Conservation (phyloP, 768 basidiomycete genomes). For the Serendipita indica region DNA sequence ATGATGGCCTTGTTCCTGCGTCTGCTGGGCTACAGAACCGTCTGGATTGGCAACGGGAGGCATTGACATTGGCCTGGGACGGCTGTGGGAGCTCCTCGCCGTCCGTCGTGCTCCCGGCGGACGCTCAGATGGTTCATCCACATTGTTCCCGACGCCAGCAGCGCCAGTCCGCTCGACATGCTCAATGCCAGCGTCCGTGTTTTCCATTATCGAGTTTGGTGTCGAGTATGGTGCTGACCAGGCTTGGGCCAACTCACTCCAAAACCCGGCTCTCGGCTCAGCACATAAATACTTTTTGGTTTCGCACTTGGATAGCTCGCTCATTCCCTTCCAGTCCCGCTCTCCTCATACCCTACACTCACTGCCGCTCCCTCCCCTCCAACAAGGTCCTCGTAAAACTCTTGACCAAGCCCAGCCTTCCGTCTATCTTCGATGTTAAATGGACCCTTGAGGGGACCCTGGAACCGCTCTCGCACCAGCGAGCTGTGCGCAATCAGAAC, state of each 20-base stretch:
- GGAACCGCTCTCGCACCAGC: conserved; percentile 55
- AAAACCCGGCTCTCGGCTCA: too few relatives aligned
- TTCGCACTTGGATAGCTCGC: too few relatives aligned
- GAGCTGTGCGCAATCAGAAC: too few relatives aligned
- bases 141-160: not conserved
- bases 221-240: too few relatives aligned
- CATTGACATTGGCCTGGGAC: conserved; percentile 6
- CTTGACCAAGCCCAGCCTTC: conserved; percentile 54
- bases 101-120: not conserved
- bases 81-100: not conserved
- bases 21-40: not conserved
- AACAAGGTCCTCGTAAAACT: conserved; percentile 56
- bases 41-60: not conserved
- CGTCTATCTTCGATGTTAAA: conserved; percentile 63
- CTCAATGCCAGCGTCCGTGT: not conserved
- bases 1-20: not conserved
- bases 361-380: conserved; percentile 28
- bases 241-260: too few relatives aligned
- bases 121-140: not conserved
- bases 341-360: too few relatives aligned
- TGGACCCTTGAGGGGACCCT: conserved; percentile 64
- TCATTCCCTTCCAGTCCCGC: too few relatives aligned
- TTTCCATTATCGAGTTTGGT: not conserved
- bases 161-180: not conserved
- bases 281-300: too few relatives aligned